Conservation (phyloP, 805 yeast genomes). For the Myxozyma udenii region DNA sequence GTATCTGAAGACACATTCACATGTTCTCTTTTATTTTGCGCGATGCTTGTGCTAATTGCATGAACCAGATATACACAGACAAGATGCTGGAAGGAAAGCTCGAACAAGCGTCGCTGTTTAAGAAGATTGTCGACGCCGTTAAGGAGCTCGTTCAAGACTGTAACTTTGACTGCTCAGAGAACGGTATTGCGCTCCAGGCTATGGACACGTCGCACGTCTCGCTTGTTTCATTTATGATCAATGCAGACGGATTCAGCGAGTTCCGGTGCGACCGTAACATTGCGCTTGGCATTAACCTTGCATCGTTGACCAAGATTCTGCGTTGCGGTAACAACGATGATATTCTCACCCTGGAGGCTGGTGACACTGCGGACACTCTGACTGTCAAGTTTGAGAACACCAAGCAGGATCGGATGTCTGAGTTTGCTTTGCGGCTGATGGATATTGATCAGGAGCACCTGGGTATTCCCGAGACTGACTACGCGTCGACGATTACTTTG, state of each 20-base stretch:
- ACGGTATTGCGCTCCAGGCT: slow-evolving; percentile 94
- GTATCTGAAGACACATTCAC: slow-evolving; percentile 21
- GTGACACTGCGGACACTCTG: slow-evolving; percentile 78
- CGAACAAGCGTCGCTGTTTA: slow-evolving; percentile 85
- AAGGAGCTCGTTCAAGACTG: slow-evolving; percentile 92
- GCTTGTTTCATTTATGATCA: slow-evolving; percentile 81
- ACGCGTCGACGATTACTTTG: slow-evolving; percentile 80
- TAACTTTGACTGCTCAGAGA: slow-evolving; percentile 94
- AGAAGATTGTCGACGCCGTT: slow-evolving; percentile 89
- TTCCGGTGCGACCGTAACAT: slow-evolving; percentile 94
- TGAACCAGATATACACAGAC: not conserved
- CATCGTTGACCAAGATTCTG: slow-evolving; percentile 81
- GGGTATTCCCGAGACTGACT: slow-evolving; percentile 89
- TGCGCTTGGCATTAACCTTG: slow-evolving; percentile 86
- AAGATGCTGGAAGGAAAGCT: slow-evolving; percentile 95
- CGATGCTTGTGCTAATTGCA: not conserved
- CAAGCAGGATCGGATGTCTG: slow-evolving; percentile 85
- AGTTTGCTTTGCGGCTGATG: slow-evolving; percentile 87
- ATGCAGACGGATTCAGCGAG: slow-evolving; percentile 81
- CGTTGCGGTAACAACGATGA: slow-evolving; percentile 90
- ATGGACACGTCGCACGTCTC: slow-evolving; percentile 96
- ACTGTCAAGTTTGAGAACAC: slow-evolving; percentile 85
- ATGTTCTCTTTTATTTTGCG: not conserved
- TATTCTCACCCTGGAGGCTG: slow-evolving; percentile 82
- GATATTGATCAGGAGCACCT: slow-evolving; percentile 94